A percentile compares a stretch with the other conserved stretches of the same genome.
Evolutionary conservation across 2,329 filamentous ascomycete species (phyloP).

Genomic region (Beauveria medogensis): DNA sequence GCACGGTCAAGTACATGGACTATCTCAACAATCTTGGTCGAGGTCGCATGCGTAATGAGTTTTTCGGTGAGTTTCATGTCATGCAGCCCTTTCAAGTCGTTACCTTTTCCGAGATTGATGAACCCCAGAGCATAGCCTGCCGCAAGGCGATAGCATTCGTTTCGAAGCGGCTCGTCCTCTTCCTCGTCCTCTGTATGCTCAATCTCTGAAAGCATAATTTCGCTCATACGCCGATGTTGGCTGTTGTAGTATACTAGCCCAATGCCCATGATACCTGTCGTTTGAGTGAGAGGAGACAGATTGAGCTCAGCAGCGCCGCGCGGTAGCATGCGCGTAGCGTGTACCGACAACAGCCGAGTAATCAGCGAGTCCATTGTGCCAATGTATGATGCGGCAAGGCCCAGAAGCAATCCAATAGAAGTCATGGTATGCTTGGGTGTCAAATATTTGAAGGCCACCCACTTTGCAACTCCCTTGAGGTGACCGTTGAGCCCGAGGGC

Average conservation of each 20-base stretch:
- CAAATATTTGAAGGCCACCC: slow-evolving; percentile 98
- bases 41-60: slow-evolving; percentile 74
- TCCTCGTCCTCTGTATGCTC: slow-evolving; percentile 74
- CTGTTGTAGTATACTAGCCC: slow-evolving; percentile 90
- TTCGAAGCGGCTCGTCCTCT: slow-evolving; percentile 77
- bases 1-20: slow-evolving; percentile 91
- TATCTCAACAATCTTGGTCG: slow-evolving; percentile 82
- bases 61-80: slow-evolving; percentile 92
- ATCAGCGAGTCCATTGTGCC: slow-evolving; percentile 97
- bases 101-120: slow-evolving; percentile 90
- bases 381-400: slow-evolving; percentile 85
- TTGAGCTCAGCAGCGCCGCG: slow-evolving; percentile 90
- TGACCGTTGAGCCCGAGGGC: slow-evolving; percentile 91
- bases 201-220: slow-evolving; percentile 97
- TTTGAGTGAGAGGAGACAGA: slow-evolving; percentile 85
- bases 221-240: slow-evolving; percentile 96
- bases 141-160: slow-evolving; percentile 92
- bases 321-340: slow-evolving; percentile 90
- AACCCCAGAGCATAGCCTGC: slow-evolving; percentile 89
- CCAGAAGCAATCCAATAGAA: slow-evolving; percentile 87
- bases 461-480: slow-evolving; percentile 88
- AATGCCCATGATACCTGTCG: slow-evolving; percentile 94
- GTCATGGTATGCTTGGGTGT: slow-evolving; percentile 99
- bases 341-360: slow-evolving; percentile 85
- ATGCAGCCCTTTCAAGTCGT: slow-evolving; percentile 77